Base-by-base conservation (phyloP, 768 basidiomycete genomes). In the Floccularia luteovirens region DNA sequence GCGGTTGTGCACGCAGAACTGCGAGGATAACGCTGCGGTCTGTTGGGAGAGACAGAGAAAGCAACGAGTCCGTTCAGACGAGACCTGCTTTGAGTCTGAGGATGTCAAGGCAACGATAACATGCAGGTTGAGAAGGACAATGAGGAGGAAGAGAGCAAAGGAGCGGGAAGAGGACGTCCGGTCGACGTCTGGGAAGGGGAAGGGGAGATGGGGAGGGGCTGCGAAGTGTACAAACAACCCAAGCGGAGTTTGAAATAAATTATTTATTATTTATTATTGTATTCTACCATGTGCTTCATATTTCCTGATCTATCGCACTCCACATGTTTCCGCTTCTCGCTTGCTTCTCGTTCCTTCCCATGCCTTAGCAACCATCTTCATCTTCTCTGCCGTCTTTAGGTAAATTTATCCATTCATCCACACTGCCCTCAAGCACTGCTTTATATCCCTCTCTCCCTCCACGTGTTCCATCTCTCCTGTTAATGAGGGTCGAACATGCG, bases 41-140 rank as follows among this genome's bases (percentile, higher is more conserved):
- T 57, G 46, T 53, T 47, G 43, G 43, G 36, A 49, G 51, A 50
- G 61, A 40, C 46, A 47, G 52, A 48, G 61, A 39, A 45, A 46
- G 52, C 38, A 52, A 48, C 16, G 42, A 43, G 54, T 57, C 56
- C 45, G 61, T 64, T 70, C 74, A 75, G 75, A 74, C 74, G 64
- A 72, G 76, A 71, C 75, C 72, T 58, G 70, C 71, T 72, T 63
- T 52, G 56, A 65, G 67, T 70, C 71, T 73, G 73, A 66, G 32
- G 8, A 17, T 19, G 32, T 7, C 8, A 34, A 17, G 7, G 8
- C n/a, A 34, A 7, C n/a, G 7, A 12, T 34, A 17, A 34, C 27
- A 30, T 10, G 27, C 14, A 34, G 32, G 32, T 34, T 12, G 38
- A 19, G 22, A 27, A 33, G 24, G 13, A 8, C 33, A 8, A 8